These are phyloP conservation scores for Aureobasidium subglaciale DNA, from an alignment of 2,329 filamentous ascomycete genomes.

Conservation along the genomic window DNA sequence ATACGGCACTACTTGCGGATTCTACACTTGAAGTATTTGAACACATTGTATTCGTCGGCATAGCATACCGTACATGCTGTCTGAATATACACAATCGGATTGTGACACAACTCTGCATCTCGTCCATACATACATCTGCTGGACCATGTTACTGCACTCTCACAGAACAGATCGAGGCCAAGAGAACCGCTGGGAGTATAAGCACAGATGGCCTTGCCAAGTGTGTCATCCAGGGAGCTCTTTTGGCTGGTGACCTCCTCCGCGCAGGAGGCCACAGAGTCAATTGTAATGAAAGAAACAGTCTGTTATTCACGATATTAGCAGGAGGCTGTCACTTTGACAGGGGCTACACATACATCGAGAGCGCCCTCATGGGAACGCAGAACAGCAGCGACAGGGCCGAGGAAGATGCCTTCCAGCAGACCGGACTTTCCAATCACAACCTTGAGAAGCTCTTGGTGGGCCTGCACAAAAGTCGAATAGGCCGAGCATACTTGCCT, in stretches of 20 bases:
- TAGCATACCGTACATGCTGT: no score
- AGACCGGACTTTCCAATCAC: constrained; percentile 31
- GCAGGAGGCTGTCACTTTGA: no score
- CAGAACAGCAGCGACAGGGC: constrained; percentile 24
- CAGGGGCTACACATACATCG: constrained; percentile 5
- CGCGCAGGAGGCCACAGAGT: not conserved
- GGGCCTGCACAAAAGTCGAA: constrained; percentile 23
- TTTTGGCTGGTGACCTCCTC: not conserved
- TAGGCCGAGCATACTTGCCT: constrained; percentile 11
- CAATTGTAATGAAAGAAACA: constrained; percentile 5
- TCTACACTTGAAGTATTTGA: no score
- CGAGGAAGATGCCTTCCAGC: constrained; percentile 24
- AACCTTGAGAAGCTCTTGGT: constrained; percentile 29
- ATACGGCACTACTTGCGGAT: no score
- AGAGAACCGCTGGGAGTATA: constrained; percentile 12
- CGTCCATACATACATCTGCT: no score
- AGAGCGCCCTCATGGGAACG: constrained; percentile 12
- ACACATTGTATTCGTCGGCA: no score
- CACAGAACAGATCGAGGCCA: constrained; percentile 14
- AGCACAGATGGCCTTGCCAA: constrained; percentile 10
- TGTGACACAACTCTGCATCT: no score
- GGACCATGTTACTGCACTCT: not conserved
- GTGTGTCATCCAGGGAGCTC: constrained; percentile 5
- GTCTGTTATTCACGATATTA: not conserved
- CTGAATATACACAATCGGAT: no score